A percentile compares a stretch with the other conserved stretches of the same genome.
Evolutionary conservation across 139 green algal genomes (phyloP).

Genomic region (Edaphochlamys debaryana): DNA sequence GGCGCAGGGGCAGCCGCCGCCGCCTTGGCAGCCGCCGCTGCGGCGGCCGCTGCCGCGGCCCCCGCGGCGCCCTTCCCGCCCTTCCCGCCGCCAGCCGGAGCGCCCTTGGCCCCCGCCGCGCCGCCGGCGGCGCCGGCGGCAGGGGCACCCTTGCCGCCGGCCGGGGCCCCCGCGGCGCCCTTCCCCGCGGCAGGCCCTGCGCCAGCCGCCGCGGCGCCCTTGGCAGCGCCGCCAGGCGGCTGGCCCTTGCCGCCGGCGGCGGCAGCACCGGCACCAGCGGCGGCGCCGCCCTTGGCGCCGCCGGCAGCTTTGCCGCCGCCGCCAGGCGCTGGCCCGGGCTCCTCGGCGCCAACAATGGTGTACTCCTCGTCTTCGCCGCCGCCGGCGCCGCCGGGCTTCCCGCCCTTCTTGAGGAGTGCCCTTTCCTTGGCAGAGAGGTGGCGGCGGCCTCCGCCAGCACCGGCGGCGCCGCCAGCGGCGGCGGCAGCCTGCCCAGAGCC

Average conservation of each 20-base stretch:
- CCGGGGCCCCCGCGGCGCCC: background rate
- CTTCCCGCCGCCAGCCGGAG: background rate
- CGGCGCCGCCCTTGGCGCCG: background rate
- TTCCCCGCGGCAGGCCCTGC: background rate
- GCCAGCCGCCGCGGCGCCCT: background rate
- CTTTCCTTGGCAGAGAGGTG: conserved; percentile 81
- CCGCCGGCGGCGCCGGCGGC: background rate
- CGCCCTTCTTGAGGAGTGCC: conserved; percentile 63
- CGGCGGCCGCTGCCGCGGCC: background rate
- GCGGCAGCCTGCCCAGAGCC: conserved; percentile 3
- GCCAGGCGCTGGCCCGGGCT: background rate
- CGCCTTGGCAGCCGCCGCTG: conserved; percentile 9
- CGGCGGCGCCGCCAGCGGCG: background rate
- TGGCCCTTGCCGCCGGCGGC: background rate
- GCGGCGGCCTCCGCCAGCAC: conserved; percentile 37
- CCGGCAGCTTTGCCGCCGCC: background rate
- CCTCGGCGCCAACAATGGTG: background rate
- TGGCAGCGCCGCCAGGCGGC: background rate
- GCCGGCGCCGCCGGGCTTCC: background rate
- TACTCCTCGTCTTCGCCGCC: conserved; percentile 38
- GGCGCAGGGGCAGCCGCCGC: conserved; percentile 39
- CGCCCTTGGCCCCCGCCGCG: background rate
- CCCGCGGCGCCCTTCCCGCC: conserved; percentile 14
- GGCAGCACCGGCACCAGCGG: background rate
- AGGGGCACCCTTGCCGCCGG: background rate